Evolutionary conservation across 345 rosid species (phyloP).

Genomic region (Mallotus nudiflorus): DNA sequence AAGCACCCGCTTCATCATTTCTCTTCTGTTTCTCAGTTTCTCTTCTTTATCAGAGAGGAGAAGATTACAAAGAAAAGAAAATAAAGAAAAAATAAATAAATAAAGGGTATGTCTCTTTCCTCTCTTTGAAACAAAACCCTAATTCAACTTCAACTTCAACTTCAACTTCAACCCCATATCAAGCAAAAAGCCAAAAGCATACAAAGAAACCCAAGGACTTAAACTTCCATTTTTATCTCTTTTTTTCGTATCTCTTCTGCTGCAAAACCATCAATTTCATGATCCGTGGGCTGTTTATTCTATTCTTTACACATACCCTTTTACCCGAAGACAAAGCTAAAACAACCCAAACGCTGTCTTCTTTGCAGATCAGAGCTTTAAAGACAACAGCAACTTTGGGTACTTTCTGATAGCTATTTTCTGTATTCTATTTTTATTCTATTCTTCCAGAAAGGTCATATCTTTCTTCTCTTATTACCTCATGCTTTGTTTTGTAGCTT

Average conservation of each 20-base stretch:
- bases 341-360: slow-evolving; percentile 24
- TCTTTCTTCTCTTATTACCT: slow-evolving; percentile 19
- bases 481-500: slow-evolving; percentile 23
- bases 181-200: slow-evolving; percentile 14
- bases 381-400: slow-evolving; percentile 32
- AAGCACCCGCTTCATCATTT: slow-evolving; percentile 16
- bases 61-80: too few relatives aligned
- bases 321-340: slow-evolving; percentile 24
- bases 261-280: slow-evolving; percentile 30
- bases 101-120: not conserved
- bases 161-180: slow-evolving; percentile 7
- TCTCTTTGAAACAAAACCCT: slow-evolving; percentile 26
- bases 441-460: slow-evolving; percentile 27
- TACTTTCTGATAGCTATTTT: slow-evolving; percentile 36
- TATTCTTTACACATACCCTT: slow-evolving; percentile 23
- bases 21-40: not conserved
- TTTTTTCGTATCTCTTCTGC: slow-evolving; percentile 13
- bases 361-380: slow-evolving; percentile 39
- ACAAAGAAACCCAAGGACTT: not conserved
- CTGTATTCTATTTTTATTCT: slow-evolving; percentile 12
- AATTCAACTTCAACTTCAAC: slow-evolving; percentile 11
- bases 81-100: slow-evolving; percentile 13
- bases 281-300: slow-evolving; percentile 29
- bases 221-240: slow-evolving; percentile 7
- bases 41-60: too few relatives aligned